Evolutionary conservation across 1,139 yeast species (phyloP).

Genomic region (Candida neerlandica): DNA sequence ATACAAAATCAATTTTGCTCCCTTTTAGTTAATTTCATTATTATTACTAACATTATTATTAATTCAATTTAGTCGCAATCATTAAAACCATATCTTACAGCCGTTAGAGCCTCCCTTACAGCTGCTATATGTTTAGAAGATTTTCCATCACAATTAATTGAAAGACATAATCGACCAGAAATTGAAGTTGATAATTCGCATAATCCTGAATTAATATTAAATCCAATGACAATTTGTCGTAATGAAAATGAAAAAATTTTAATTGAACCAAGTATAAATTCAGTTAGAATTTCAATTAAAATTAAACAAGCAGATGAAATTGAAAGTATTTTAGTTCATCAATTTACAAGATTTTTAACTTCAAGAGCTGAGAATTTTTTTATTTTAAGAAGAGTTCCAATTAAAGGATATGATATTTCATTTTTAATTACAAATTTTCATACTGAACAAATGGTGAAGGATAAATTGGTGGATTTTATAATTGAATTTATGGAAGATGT

Average conservation of each 20-base stretch:
- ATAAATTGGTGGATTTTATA: conserved; percentile 91
- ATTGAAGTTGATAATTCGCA: conserved; percentile 70
- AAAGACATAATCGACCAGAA: conserved; percentile 97
- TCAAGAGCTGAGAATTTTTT: conserved; percentile 95
- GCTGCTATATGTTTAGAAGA: conserved; percentile 95
- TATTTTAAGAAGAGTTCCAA: conserved; percentile 88
- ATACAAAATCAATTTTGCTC: not conserved
- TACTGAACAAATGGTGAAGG: conserved; percentile 94
- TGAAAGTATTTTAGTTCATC: conserved; percentile 90
- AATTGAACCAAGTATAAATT: conserved; percentile 92
- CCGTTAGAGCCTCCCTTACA: conserved; percentile 90
- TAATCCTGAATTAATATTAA: conserved; percentile 80
- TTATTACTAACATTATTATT: not conserved
- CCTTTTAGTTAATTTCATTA: not conserved
- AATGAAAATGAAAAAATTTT: conserved; percentile 91
- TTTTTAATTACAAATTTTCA: conserved; percentile 92
- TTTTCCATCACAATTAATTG: conserved; percentile 93
- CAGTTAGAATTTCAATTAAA: conserved; percentile 83
- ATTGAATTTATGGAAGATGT: conserved; percentile 99
- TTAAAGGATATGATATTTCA: conserved; percentile 89
- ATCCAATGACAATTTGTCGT: conserved; percentile 89
- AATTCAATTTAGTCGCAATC: conserved; percentile 89
- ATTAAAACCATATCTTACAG: conserved; percentile 88
- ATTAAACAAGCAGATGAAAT: conserved; percentile 98
- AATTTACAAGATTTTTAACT: conserved; percentile 89